These are phyloP conservation scores for Prosopis cineraria DNA, from an alignment of 306 rosid species.

Conservation along the genomic window DNA sequence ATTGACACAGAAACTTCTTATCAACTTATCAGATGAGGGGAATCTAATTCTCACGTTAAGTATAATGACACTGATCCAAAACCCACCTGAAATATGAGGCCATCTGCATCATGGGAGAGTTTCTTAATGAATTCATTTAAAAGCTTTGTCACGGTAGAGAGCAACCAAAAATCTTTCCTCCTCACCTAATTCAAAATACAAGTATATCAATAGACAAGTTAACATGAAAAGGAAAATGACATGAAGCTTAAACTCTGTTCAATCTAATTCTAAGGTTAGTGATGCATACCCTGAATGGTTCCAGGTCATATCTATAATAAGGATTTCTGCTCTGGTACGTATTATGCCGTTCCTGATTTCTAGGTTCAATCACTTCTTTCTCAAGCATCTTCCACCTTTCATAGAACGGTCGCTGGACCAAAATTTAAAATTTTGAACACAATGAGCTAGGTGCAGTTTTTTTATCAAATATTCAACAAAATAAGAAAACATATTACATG, in stretches of 20 bases:
- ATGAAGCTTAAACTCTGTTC: slow-evolving; percentile 22
- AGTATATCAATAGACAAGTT: slow-evolving; percentile 36
- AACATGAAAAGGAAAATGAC: slow-evolving; percentile 14
- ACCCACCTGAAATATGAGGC: slow-evolving; percentile 96
- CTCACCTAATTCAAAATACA: slow-evolving; percentile 73
- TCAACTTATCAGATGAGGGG: slow-evolving; percentile 2
- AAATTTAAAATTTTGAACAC: slow-evolving; percentile 35
- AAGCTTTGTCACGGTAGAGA: slow-evolving; percentile 86
- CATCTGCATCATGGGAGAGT: slow-evolving; percentile 98
- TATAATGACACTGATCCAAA: slow-evolving; percentile 32
- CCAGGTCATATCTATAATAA: slow-evolving; percentile 92
- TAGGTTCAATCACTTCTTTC: slow-evolving; percentile 98
- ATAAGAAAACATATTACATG: not conserved
- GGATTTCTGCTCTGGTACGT: slow-evolving; percentile 72
- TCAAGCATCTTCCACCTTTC: slow-evolving; percentile 99
- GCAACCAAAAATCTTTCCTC: slow-evolving; percentile 99
- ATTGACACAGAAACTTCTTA: not conserved
- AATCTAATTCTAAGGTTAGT: slow-evolving; percentile 34
- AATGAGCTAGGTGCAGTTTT: not conserved
- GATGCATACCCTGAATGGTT: slow-evolving; percentile 90
- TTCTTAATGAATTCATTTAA: slow-evolving; percentile 88
- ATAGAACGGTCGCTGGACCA: slow-evolving; percentile 94
- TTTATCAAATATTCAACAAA: slow-evolving; percentile 2
- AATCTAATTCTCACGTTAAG: slow-evolving; percentile 10
- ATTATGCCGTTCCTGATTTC: slow-evolving; percentile 76